phyloP scores from a whole-genome alignment of 202 grass and related monocot species.

The Hordeum pubiflorum region DNA sequence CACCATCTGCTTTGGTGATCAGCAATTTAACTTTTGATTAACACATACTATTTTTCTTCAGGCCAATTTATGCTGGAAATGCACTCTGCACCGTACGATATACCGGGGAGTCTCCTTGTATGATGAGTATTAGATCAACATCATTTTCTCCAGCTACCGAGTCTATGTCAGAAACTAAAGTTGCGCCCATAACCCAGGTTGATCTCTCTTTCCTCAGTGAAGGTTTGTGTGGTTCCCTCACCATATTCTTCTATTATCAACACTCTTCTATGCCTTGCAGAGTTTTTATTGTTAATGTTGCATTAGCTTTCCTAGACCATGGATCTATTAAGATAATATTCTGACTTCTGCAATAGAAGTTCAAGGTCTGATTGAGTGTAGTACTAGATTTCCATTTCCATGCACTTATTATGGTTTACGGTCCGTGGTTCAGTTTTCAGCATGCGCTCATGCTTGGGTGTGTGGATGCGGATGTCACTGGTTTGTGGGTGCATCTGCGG shows the following conservation, averaged over 20 bases:
- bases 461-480: background rate
- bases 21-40: background rate
- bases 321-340: background rate
- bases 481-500: background rate
- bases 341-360: background rate
- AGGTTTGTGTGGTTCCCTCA: slow-evolving; percentile 62
- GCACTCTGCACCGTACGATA: slow-evolving; percentile 81
- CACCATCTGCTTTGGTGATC: background rate
- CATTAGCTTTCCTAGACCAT: background rate
- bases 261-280: background rate
- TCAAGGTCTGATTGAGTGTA: background rate
- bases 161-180: slow-evolving; percentile 42
- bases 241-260: slow-evolving; percentile 16
- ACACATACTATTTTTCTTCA: slow-evolving; percentile 22
- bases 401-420: background rate
- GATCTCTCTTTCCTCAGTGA: slow-evolving; percentile 82
- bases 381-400: background rate
- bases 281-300: background rate
- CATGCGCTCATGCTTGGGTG: background rate
- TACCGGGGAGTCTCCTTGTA: slow-evolving; percentile 63
- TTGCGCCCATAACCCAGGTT: slow-evolving; percentile 68
- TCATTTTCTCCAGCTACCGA: slow-evolving; percentile 55
- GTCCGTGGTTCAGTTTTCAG: background rate
- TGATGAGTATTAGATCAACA: slow-evolving; percentile 86
- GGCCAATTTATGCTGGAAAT: slow-evolving; percentile 99